Percentiles rank a stretch among this genome's conserved stretches.
These are phyloP conservation scores for Ophiostoma pallidulum DNA, from an alignment of 2,329 filamentous ascomycete genomes.

Conservation along the genomic window DNA sequence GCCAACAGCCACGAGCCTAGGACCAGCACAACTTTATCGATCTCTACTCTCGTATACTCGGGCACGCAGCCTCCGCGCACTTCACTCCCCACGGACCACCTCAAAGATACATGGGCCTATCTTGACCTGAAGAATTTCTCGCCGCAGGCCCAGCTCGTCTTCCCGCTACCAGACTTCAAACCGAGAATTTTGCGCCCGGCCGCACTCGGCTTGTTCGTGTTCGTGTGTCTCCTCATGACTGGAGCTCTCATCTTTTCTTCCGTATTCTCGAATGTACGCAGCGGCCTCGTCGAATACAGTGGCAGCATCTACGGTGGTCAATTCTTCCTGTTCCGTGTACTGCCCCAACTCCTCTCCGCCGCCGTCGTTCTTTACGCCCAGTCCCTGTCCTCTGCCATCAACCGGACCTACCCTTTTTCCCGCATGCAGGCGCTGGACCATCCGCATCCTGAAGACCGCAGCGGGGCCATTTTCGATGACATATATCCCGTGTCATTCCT, in stretches of 20 bases:
- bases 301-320: slow-evolving; percentile 57
- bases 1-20: not conserved
- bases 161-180: slow-evolving; percentile 50
- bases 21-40: slow-evolving; percentile 10
- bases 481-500: slow-evolving; percentile 62
- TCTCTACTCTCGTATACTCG: slow-evolving; percentile 15
- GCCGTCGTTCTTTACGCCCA: slow-evolving; percentile 68
- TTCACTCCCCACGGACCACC: slow-evolving; percentile 2
- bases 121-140: slow-evolving; percentile 10
- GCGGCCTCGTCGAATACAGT: slow-evolving; percentile 59
- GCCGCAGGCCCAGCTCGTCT: slow-evolving; percentile 4
- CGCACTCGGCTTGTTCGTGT: slow-evolving; percentile 51
- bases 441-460: slow-evolving; percentile 47
- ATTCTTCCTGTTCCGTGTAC: slow-evolving; percentile 80
- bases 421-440: slow-evolving; percentile 51
- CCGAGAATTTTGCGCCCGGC: slow-evolving; percentile 61
- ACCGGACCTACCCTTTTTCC: slow-evolving; percentile 67
- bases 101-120: slow-evolving; percentile 13
- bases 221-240: slow-evolving; percentile 60
- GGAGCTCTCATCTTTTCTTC: slow-evolving; percentile 63
- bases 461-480: slow-evolving; percentile 57
- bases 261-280: slow-evolving; percentile 51
- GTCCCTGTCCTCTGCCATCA: slow-evolving; percentile 62
- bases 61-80: not conserved
- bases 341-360: slow-evolving; percentile 69